phyloP scores from a whole-genome alignment of 2,329 filamentous ascomycete genomes.

The Magnaporthiopsis incrustans region DNA sequence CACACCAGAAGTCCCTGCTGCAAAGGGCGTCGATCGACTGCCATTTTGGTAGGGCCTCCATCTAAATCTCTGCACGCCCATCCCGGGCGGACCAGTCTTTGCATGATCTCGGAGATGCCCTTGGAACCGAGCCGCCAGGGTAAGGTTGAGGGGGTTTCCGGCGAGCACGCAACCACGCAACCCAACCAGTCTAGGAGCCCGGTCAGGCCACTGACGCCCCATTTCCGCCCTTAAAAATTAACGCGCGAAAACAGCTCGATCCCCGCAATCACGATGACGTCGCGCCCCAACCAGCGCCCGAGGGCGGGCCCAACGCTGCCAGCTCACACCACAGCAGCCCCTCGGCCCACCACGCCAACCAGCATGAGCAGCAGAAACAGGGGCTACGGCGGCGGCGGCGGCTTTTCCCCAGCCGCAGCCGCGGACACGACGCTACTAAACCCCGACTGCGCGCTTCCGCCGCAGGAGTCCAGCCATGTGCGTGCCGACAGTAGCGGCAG shows the following conservation, averaged over 20 bases:
- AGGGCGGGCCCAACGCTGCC: too few relatives aligned
- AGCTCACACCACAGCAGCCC: background rate
- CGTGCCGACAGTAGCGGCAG: background rate
- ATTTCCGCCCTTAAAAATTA: background rate
- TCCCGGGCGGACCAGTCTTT: background rate
- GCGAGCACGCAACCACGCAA: background rate
- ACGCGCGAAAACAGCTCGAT: background rate
- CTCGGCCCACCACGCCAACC: background rate
- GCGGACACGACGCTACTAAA: background rate
- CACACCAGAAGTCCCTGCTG: background rate
- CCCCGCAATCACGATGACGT: background rate
- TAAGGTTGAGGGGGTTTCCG: background rate
- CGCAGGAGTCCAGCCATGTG: background rate
- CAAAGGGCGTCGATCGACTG: background rate
- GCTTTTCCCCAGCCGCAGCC: background rate
- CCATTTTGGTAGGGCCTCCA: background rate
- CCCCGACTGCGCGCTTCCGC: background rate
- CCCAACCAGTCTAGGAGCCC: background rate
- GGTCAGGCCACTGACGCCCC: background rate
- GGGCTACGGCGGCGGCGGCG: too few relatives aligned
- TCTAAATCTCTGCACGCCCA: background rate
- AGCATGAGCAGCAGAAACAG: background rate
- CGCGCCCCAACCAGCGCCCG: too few relatives aligned
- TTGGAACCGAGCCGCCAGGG: background rate
- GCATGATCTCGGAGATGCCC: background rate